Conservation (phyloP, 1,139 yeast species). For the Meyerozyma elateridarum region DNA sequence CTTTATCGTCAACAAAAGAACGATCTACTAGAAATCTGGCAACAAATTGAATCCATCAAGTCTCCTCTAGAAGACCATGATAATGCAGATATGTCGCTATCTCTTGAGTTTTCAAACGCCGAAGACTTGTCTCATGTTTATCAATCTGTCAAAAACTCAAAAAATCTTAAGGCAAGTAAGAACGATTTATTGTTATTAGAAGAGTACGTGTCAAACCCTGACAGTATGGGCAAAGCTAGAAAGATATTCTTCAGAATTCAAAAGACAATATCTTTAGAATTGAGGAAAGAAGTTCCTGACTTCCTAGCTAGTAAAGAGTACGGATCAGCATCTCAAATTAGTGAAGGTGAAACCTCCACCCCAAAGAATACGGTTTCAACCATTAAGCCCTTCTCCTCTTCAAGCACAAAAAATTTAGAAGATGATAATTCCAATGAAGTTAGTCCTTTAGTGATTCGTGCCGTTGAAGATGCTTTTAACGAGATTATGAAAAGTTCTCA, state of each 20-base stretch:
- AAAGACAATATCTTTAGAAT: constrained; percentile 17
- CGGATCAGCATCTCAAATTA: too few species aligned
- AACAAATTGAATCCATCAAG: constrained; percentile 59
- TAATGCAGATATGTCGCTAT: constrained; percentile 21
- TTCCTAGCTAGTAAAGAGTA: background rate
- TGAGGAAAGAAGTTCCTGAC: background rate
- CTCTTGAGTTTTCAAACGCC: constrained; percentile 37
- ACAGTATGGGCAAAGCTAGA: constrained; percentile 37
- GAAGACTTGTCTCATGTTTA: constrained; percentile 28
- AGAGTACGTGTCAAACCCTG: constrained; percentile 18
- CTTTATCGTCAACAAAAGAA: constrained; percentile 46
- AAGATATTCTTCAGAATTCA: constrained; percentile 55
- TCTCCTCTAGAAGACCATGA: constrained; percentile 62
- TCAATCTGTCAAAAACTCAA: background rate
- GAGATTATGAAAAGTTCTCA: constrained; percentile 45
- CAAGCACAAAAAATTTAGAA: too few species aligned
- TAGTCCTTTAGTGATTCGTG: constrained; percentile 48
- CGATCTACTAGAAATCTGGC: constrained; percentile 56
- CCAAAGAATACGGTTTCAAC: too few species aligned
- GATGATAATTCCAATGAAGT: constrained; percentile 12
- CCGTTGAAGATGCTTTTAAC: constrained; percentile 68
- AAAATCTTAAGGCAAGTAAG: constrained; percentile 15
- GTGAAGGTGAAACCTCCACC: background rate
- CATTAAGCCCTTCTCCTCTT: too few species aligned
- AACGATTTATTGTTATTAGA: constrained; percentile 21